These are phyloP conservation scores for Hemileccinum impolitum DNA, from an alignment of 768 basidiomycete genomes.

Conservation along the genomic window DNA sequence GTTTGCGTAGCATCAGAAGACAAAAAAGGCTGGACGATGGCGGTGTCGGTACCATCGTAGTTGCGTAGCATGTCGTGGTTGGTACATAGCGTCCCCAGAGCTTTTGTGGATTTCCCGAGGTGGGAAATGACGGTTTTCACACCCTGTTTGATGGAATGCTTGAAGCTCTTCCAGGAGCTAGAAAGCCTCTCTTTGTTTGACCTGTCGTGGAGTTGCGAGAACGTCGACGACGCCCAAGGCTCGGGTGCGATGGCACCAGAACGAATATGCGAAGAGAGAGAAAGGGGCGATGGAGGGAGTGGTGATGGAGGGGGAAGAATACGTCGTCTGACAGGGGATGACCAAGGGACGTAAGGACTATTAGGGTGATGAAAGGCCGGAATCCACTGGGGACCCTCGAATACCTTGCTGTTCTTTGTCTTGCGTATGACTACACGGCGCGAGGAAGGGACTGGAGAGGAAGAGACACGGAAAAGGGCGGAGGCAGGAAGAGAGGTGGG, in stretches of 20 bases:
- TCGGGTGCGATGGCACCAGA: slow-evolving; percentile 42
- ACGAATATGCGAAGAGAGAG: slow-evolving; percentile 35
- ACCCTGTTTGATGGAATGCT: slow-evolving; percentile 25
- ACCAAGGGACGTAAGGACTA: slow-evolving; percentile 55
- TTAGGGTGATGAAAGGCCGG: slow-evolving; percentile 47
- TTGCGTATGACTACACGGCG: slow-evolving; percentile 11
- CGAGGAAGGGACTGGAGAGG: slow-evolving; percentile 15
- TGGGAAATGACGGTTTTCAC: slow-evolving; percentile 22
- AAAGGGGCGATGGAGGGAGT: slow-evolving; percentile 30
- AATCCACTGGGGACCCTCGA: slow-evolving; percentile 32
- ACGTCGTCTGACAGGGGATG: slow-evolving; percentile 39
- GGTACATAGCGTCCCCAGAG: slow-evolving; percentile 10
- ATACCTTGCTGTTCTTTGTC: slow-evolving; percentile 19
- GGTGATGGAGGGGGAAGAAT: slow-evolving; percentile 39
- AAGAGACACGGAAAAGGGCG: slow-evolving; percentile 13
- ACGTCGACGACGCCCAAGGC: slow-evolving; percentile 31
- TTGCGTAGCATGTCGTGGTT: slow-evolving; percentile 6
- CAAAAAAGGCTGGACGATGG: not conserved
- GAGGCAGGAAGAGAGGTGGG: slow-evolving; percentile 16
- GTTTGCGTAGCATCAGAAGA: slow-evolving; percentile 5
- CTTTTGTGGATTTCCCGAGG: slow-evolving; percentile 14
- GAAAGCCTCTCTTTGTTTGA: slow-evolving; percentile 17
- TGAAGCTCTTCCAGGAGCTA: slow-evolving; percentile 34
- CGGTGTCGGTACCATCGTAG: slow-evolving; percentile 5
- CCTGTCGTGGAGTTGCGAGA: slow-evolving; percentile 17